phyloP scores from a whole-genome alignment of 768 basidiomycete species.

The Porphyrellus cyaneotinctus region DNA sequence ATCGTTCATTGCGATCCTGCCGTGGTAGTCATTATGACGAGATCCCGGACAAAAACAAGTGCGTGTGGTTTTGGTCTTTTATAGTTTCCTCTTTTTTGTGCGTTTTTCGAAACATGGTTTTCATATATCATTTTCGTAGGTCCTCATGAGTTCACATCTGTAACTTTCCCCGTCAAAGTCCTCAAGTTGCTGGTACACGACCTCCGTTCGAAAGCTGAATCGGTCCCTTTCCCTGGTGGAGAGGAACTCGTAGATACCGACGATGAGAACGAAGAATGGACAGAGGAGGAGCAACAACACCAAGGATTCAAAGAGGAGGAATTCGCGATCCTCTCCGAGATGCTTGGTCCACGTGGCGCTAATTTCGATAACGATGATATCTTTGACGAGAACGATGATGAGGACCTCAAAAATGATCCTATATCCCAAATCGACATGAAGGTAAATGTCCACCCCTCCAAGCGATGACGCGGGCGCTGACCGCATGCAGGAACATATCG shows the following conservation, averaged over 20 bases:
- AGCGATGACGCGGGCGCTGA: not conserved
- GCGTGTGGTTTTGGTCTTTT: conserved; percentile 30
- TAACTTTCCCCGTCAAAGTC: conserved; percentile 88
- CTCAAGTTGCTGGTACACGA: conserved; percentile 87
- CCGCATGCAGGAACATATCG: conserved; percentile 54
- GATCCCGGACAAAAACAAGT: conserved; percentile 87
- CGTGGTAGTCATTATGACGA: conserved; percentile 87
- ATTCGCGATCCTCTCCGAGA: conserved; percentile 77
- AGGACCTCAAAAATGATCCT: conserved; percentile 84
- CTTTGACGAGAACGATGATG: conserved; percentile 73
- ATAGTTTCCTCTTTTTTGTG: not conserved
- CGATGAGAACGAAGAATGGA: conserved; percentile 93
- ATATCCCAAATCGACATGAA: conserved; percentile 82
- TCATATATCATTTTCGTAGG: conserved; percentile 41
- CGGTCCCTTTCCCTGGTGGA: conserved; percentile 59
- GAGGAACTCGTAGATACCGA: conserved; percentile 65
- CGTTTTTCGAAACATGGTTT: conserved; percentile 4
- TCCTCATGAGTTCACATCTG: conserved; percentile 80
- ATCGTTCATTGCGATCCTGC: conserved; percentile 21
- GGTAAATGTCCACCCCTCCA: conserved; percentile 31
- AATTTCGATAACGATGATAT: conserved; percentile 76
- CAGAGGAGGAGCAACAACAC: conserved; percentile 72
- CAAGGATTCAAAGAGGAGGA: conserved; percentile 67
- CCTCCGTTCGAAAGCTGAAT: conserved; percentile 73
- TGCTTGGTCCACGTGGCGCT: conserved; percentile 70